phyloP scores from a whole-genome alignment of 106 monocot genomes.

The Iris macrosiphon region DNA sequence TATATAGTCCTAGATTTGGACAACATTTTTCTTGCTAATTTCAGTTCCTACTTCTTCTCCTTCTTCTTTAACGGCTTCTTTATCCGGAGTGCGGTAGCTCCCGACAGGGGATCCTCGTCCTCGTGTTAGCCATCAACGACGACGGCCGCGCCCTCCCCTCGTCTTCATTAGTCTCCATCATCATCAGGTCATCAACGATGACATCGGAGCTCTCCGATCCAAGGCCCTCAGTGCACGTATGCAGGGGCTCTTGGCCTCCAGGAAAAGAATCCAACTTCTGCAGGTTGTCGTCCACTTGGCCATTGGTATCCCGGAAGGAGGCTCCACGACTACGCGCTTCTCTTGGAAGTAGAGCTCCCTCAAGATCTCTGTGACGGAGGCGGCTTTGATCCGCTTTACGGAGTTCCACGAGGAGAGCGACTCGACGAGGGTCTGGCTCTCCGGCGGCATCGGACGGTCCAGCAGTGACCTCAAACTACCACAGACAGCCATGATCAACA shows the following conservation, averaged over 20 bases:
- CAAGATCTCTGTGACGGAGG: constrained; percentile 52
- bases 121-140: too few relatives aligned
- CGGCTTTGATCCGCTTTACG: too few relatives aligned
- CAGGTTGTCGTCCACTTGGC: neutral
- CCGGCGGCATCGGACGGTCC: constrained; percentile 6
- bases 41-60: neutral
- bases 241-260: constrained; percentile 20
- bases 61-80: constrained; percentile 6
- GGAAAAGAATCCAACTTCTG: neutral
- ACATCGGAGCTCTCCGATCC: constrained; percentile 69
- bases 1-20: too few relatives aligned
- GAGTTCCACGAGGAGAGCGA: too few relatives aligned
- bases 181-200: constrained; percentile 40
- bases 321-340: too few relatives aligned
- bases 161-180: constrained; percentile 9
- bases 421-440: too few relatives aligned
- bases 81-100: constrained; percentile 36
- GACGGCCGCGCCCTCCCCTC: too few relatives aligned
- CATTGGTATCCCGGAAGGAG: neutral
- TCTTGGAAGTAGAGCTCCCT: constrained; percentile 55
- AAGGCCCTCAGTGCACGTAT: constrained; percentile 79
- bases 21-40: too few relatives aligned
- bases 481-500: constrained; percentile 22
- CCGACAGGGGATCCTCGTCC: constrained; percentile 43
- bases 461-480: constrained; percentile 28